phyloP scores from a whole-genome alignment of 2,329 filamentous ascomycete genomes.

The Tricladium varicosporioides region DNA sequence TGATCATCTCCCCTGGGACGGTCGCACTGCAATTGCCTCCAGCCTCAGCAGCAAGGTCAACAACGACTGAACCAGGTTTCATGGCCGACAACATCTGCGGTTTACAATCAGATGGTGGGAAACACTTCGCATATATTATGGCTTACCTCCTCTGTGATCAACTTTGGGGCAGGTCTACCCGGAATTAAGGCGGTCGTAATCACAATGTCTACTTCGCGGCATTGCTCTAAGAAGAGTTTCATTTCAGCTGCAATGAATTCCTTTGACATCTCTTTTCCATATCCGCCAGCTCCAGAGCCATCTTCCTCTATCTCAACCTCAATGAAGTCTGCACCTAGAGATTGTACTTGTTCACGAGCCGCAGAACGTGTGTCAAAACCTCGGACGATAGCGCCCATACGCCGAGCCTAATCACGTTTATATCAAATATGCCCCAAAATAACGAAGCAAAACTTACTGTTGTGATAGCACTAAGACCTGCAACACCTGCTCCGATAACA shows the following conservation, averaged over 20 bases:
- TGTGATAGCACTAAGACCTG: conserved; percentile 83
- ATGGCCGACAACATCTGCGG: conserved; percentile 61
- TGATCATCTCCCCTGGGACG: conserved; percentile 65
- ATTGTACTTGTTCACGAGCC: conserved; percentile 85
- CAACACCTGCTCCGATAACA: conserved; percentile 87
- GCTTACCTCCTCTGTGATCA: conserved; percentile 69
- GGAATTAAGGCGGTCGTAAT: conserved; percentile 92
- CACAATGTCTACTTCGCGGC: conserved; percentile 85
- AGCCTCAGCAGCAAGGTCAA: conserved; percentile 83
- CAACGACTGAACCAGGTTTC: conserved; percentile 86
- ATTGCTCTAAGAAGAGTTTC: conserved; percentile 87
- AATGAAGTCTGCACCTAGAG: conserved; percentile 84
- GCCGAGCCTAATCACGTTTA: conserved; percentile 53
- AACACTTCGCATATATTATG: conserved; percentile 47
- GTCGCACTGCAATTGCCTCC: conserved; percentile 88
- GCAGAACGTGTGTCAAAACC: conserved; percentile 91
- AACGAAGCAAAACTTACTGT: conserved; percentile 46
- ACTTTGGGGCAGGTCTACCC: conserved; percentile 75
- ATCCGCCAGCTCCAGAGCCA: conserved; percentile 79
- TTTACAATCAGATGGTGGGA: conserved; percentile 16
- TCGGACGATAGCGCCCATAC: conserved; percentile 84
- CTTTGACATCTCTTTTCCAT: conserved; percentile 92
- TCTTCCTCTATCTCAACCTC: conserved; percentile 85
- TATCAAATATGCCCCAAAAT: neutral
- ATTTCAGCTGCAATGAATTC: conserved; percentile 92